Base-by-base conservation (phyloP, 2,329 filamentous ascomycete genomes). In the Xylariaceae sp. region DNA sequence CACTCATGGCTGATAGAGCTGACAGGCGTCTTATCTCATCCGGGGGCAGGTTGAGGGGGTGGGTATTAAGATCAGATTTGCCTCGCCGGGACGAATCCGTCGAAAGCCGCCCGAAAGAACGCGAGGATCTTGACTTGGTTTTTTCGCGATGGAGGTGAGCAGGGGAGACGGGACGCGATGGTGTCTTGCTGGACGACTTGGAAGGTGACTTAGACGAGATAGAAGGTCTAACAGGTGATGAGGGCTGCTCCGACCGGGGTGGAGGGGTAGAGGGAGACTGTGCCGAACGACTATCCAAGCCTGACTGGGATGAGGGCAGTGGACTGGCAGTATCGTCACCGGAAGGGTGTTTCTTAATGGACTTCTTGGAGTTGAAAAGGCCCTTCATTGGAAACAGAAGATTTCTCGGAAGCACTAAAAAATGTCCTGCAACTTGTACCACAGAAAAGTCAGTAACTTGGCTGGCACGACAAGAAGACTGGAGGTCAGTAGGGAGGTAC, bases 1-100 rank as follows among this genome's bases (percentile, higher is more conserved):
- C 70, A 53, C 67, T 79, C 74, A 77, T 74, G 55, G 63, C 63
- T 51, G 81, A 82, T 47, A 88, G 72, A 52, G 73, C 74, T 34
- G 83, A 87, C 41, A 85, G 66, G 47, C 86, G 80, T 62, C 85
- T 84, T 56, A 88, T 77, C 73, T 95, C 83, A 68, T 95, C 88
- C 32, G 88, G 88, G 2, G 84, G 88, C 15, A 94, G 78, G 58
- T 96, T 96, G 36, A 96, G 75, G 27, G 90, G 90, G 63, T 96
- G 89, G 3, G 80, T 83, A 60, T 90, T 77, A 48, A 72, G 71
- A 59, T 86, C 81, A 57, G 70, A 64, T 59, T 77, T 78, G 53
- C 65, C 66, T 48, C 73, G 68, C 40, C 73, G 69, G 23, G 65
- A 67, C 14, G 61, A 63, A 42, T 75, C 71, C 43, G 68, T 70